These are phyloP conservation scores for Aspergillus uvarum DNA, from an alignment of 2,329 filamentous ascomycete genomes.

Conservation along the genomic window DNA sequence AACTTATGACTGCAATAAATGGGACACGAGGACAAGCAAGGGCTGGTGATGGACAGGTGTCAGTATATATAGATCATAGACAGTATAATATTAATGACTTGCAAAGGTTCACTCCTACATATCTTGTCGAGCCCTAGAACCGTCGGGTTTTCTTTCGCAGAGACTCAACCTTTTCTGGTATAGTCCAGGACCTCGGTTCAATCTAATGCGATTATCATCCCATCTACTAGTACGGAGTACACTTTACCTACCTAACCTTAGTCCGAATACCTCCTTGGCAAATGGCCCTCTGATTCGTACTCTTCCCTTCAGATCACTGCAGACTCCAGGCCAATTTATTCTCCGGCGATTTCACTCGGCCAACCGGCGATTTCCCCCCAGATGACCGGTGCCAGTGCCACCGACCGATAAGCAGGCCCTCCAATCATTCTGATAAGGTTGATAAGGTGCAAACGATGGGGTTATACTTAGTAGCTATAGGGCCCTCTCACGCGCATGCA, in stretches of 20 bases:
- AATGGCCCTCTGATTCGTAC: too few relatives aligned
- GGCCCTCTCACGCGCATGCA: not conserved
- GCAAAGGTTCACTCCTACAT: not conserved
- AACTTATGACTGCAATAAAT: slow-evolving; percentile 20
- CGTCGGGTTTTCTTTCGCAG: too few relatives aligned
- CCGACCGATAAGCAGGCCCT: not conserved
- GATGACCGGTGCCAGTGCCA: not conserved
- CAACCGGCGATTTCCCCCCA: slow-evolving; percentile 3
- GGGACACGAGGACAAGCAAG: slow-evolving; percentile 10
- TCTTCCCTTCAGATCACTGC: too few relatives aligned
- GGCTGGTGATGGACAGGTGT: slow-evolving; percentile 5
- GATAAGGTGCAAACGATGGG: not conserved
- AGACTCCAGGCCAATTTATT: not conserved
- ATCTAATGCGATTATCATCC: not conserved
- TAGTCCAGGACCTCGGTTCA: not conserved
- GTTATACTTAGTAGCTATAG: too few relatives aligned
- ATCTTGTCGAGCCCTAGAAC: not conserved
- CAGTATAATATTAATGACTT: slow-evolving; percentile 18
- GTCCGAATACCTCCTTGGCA: not conserved
- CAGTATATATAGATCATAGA: slow-evolving; percentile 19
- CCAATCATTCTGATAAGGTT: not conserved
- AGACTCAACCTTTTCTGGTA: not conserved
- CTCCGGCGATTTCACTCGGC: not conserved
- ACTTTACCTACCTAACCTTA: not conserved
- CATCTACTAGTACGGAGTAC: not conserved